phyloP scores from a whole-genome alignment of 305 asterid species.

The Fraxinus sp. region DNA sequence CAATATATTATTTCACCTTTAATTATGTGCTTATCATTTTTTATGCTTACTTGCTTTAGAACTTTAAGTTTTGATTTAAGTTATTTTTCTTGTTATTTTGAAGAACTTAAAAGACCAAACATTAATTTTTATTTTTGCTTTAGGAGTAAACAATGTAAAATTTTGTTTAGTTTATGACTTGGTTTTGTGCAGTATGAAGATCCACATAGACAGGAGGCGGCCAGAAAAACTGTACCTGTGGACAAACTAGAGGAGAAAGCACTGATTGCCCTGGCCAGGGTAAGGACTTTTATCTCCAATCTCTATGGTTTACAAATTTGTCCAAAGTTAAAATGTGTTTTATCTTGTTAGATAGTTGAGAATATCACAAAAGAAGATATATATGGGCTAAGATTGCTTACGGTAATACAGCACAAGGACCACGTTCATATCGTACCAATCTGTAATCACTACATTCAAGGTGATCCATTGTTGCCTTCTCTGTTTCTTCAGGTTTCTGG shows the following conservation, averaged over 20 bases:
- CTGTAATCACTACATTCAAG: background rate
- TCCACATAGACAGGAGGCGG: constrained; percentile 67
- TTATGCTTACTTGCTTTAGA: constrained; percentile 1
- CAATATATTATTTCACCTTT: constrained; percentile 2
- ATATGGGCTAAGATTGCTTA: background rate
- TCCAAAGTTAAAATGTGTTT: background rate
- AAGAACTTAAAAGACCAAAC: constrained; percentile 12
- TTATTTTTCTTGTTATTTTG: constrained; percentile 5
- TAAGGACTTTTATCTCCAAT: constrained; percentile 36
- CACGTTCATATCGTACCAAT: background rate
- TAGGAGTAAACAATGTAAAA: constrained; percentile 14
- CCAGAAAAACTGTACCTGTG: constrained; percentile 70
- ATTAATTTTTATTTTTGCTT: background rate
- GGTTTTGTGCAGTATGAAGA: constrained; percentile 72
- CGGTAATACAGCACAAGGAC: background rate
- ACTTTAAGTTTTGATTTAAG: background rate
- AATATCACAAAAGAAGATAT: background rate
- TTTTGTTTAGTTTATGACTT: constrained; percentile 13
- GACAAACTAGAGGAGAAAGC: constrained; percentile 95
- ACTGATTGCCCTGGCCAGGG: constrained; percentile 81
- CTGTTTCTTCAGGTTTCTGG: background rate
- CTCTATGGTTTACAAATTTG: constrained; percentile 15
- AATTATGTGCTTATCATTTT: background rate
- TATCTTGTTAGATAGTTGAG: background rate
- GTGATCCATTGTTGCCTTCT: background rate